Evolutionary conservation across 768 basidiomycete genomes (phyloP), one percentile per base, ranked within the genome.

Genomic region (Leccinum obscurum): DNA sequence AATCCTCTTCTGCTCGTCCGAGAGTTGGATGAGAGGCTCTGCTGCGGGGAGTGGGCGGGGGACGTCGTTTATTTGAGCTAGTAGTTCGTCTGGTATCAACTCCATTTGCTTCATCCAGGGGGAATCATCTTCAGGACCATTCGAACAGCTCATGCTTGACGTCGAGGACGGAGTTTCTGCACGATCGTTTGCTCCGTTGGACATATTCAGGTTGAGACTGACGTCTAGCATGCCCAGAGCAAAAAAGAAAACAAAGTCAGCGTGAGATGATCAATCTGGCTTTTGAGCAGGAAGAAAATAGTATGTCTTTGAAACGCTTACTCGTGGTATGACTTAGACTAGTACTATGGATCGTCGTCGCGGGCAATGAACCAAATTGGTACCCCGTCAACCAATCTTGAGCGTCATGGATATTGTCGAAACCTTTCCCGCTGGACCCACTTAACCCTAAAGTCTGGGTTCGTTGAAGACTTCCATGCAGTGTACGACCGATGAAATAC

Each of bases 1-100:
- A n/a, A 84, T 75, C 1, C 57, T 24, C 54, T 63, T 67, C 56
- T 85, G 83, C 56, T 84, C 81, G 22, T 70, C 66, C 17, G 75
- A 76, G 55, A 75, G 69, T 14, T 69, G 59, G 24, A 73, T 6
- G 20, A 35, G 17, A 20, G 63, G 68, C 10, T 62, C 60, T n/a
- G 15, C 13, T 13, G 39, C 41, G 17, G 55, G 63, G 24, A 17
- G 57, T 22, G 52, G 24, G 0, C 49, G 61, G 9, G 46, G 63
- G 10, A 28, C 24, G 28, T 56, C 46, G 6, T 61, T 54, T 22
- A 17, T 50, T 51, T 59, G 44, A 11, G n/a, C 5, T n/a, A 46
- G 26, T 50, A 10, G 51, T 20, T 30, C 52, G 35, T 20, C 46
- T 20, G 56, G 46, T 55, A 26, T 17, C 3, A 15, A 41, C 7